phyloP scores from a whole-genome alignment of 164 flowering plant species.

The Brasenia schreberi region DNA sequence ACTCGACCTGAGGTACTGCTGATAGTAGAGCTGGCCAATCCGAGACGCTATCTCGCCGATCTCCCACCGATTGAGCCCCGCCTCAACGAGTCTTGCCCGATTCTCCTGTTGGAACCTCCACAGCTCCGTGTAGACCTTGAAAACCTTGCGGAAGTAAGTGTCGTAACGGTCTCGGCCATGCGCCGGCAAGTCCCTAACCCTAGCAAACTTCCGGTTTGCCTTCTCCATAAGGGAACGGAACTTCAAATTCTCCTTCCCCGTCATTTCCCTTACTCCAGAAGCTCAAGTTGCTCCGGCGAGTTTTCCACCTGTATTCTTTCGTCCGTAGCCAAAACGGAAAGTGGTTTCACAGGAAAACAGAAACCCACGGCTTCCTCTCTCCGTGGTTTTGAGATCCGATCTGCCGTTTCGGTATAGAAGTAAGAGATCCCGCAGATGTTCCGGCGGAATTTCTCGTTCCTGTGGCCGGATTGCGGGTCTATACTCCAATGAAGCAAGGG shows the following conservation, averaged over 20 bases:
- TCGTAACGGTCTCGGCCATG: constrained; percentile 17
- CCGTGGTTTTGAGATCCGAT: too few species aligned
- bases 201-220: constrained; percentile 79
- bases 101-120: constrained; percentile 93
- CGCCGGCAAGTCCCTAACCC: constrained; percentile 63
- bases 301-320: background rate
- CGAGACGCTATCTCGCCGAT: constrained; percentile 98
- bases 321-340: background rate
- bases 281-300: background rate
- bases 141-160: constrained; percentile 61
- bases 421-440: background rate
- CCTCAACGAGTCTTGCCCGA: constrained; percentile 42
- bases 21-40: constrained; percentile 90
- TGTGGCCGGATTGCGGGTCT: background rate
- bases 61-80: constrained; percentile 86
- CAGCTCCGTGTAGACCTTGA: constrained; percentile 72
- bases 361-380: too few species aligned
- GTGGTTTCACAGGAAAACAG: too few species aligned
- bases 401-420: too few species aligned
- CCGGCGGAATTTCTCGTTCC: background rate
- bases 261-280: constrained; percentile 1
- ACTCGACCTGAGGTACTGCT: constrained; percentile 81
- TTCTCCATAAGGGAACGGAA: constrained; percentile 61
- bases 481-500: background rate
- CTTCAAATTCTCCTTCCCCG: constrained; percentile 6